Conservation (phyloP, 1,139 yeast species). For the Diutina sp. region DNA sequence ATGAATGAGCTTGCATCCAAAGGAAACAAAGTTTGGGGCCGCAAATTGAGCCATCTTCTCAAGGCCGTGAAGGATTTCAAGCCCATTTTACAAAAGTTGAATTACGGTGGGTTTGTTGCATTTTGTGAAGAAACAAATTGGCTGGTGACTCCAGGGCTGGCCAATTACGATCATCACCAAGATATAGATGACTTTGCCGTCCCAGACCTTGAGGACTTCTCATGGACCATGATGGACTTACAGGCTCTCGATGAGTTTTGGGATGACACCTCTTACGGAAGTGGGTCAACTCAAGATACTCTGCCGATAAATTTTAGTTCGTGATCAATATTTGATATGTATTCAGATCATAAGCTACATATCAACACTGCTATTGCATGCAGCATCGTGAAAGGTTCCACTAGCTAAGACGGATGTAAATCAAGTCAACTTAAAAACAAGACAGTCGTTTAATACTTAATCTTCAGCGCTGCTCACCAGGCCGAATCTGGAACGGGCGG, state of each 20-base stretch:
- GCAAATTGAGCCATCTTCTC: not conserved
- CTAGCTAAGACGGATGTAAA: not conserved
- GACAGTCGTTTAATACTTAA: not conserved
- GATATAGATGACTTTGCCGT: not conserved
- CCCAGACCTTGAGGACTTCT: not conserved
- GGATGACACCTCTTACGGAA: not conserved
- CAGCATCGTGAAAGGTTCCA: not conserved
- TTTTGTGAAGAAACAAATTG: not conserved
- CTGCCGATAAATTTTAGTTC: not conserved
- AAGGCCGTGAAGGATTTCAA: not conserved
- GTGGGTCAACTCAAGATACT: not conserved
- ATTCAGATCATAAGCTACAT: not conserved
- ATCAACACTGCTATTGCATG: not conserved
- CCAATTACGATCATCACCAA: not conserved
- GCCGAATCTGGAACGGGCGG: not conserved
- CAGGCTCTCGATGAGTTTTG: not conserved
- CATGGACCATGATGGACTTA: not conserved
- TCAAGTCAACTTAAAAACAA: too few species aligned
- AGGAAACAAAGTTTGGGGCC: not conserved
- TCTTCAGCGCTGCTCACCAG: not conserved
- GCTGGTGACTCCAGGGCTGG: not conserved
- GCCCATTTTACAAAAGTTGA: not conserved
- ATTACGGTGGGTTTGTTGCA: not conserved
- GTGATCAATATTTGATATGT: not conserved
- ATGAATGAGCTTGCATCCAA: not conserved